phyloP scores from a whole-genome alignment of 2,329 filamentous ascomycete genomes.

The Paecilomyces variotii region DNA sequence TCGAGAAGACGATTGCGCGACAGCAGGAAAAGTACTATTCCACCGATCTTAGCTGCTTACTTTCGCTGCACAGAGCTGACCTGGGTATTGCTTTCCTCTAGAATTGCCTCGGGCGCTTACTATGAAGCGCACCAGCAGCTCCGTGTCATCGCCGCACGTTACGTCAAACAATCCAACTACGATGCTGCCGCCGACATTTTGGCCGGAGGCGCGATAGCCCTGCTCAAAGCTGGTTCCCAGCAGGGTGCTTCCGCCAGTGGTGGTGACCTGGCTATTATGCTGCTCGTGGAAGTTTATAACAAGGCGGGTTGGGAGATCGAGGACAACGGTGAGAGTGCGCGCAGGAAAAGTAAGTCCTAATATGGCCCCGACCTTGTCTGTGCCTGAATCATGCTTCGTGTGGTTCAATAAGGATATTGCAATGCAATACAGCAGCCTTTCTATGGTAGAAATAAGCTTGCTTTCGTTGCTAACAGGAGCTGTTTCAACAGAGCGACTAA shows the following conservation, averaged over 20 bases:
- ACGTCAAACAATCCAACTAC: conserved; percentile 84
- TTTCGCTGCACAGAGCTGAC: conserved; percentile 9
- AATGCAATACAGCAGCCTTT: neutral
- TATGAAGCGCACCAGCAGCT: conserved; percentile 99
- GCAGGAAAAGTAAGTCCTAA: conserved; percentile 40
- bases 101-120: conserved; percentile 83
- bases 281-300: conserved; percentile 84
- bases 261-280: conserved; percentile 76
- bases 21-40: conserved; percentile 64
- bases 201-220: conserved; percentile 70
- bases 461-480: neutral
- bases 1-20: conserved; percentile 63
- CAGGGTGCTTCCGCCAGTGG: conserved; percentile 91
- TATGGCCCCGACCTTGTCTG: neutral
- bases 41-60: neutral
- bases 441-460: neutral
- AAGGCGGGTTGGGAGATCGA: conserved; percentile 72
- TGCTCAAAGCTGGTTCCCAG: conserved; percentile 55
- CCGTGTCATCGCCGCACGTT: conserved; percentile 86
- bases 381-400: neutral
- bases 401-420: neutral
- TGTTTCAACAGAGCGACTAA: conserved; percentile 46
- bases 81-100: conserved; percentile 24
- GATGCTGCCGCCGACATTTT: conserved; percentile 79
- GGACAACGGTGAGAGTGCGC: conserved; percentile 53